phyloP scores from a whole-genome alignment of 768 basidiomycete species.

The Suillus ampliporus region DNA sequence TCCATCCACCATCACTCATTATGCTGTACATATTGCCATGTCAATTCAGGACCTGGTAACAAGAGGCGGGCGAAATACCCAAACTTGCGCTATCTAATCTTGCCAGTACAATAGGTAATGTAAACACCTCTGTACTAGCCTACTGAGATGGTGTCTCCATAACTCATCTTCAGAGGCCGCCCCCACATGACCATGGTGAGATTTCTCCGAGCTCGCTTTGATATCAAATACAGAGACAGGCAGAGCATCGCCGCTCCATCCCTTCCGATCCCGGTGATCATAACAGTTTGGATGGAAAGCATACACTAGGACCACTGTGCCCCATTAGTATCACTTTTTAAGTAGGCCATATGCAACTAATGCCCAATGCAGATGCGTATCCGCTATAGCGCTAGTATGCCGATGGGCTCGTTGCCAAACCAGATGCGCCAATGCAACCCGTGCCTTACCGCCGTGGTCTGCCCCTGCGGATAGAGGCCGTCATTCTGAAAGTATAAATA shows the following conservation, averaged over 20 bases:
- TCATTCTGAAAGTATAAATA: neutral
- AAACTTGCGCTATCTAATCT: neutral
- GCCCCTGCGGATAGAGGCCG: neutral
- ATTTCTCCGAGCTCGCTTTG: neutral
- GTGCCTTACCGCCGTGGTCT: neutral
- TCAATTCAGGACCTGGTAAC: constrained; percentile 1
- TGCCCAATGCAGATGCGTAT: constrained; percentile 1
- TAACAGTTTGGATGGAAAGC: neutral
- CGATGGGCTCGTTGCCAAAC: neutral
- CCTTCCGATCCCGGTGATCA: neutral
- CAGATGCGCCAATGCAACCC: neutral
- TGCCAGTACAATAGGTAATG: neutral
- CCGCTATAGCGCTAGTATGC: neutral
- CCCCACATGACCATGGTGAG: neutral
- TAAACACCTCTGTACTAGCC: neutral
- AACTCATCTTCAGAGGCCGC: neutral
- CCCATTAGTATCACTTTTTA: neutral
- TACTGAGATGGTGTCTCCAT: neutral
- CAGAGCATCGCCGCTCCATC: neutral
- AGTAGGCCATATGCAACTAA: neutral
- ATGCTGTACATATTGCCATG: neutral
- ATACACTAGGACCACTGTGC: neutral
- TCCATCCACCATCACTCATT: neutral
- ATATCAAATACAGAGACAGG: neutral
- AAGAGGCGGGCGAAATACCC: neutral